Base-by-base conservation (phyloP, 1,284 basidiomycete genomes). In the Apiotrichum akiyoshidainum region DNA sequence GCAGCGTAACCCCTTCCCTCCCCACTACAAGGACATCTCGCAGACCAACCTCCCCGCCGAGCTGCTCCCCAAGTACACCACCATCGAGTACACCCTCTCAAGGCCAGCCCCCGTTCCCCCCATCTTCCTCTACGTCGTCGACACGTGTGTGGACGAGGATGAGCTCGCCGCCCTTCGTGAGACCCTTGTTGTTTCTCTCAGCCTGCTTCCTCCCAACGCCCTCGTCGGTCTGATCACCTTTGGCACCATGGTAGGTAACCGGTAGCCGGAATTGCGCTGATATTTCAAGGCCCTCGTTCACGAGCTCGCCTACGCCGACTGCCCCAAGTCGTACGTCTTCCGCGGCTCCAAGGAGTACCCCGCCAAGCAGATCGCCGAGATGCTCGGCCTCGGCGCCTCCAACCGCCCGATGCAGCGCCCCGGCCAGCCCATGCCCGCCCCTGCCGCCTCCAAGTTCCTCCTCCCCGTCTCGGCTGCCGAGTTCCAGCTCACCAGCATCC, bases 11-110 rank as follows among this genome's bases (percentile, higher is more conserved):
- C 87, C 94, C 2, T 98, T 99, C 81, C 95, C 95, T 10, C 92
- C 93, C 0, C 95, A 99, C 79, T 99, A 99, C 84, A 96, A 97
- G 81, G 95, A 99, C 78, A 96, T 99, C 68, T 93, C 92, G 60
- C 91, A 89, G 80, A 95, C 91, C 65, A 98, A 98, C 78, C 84
- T 98, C 26, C 95, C 95, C 47, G 89, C 93, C 21, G 95, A 99
- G 79, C 84, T 99, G 33, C 79, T 97, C 46, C 94, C 95, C 72
- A 96, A 97, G 80, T 98, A 98, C 83, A 98, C 95, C 48, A 99
- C 95, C 17, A 97, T 99, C 80, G 95, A 99, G 81, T 98, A 99
- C 81, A 98, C 94, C 12, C 87, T 99, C 52, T 85, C 89, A 45
- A 86, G 95, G 56, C 89, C 92, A 13, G 91, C 88, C 12, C 91